These are phyloP conservation scores for Xylaria sp. DNA, from an alignment of 2,329 filamentous ascomycete species.

Conservation along the genomic window DNA sequence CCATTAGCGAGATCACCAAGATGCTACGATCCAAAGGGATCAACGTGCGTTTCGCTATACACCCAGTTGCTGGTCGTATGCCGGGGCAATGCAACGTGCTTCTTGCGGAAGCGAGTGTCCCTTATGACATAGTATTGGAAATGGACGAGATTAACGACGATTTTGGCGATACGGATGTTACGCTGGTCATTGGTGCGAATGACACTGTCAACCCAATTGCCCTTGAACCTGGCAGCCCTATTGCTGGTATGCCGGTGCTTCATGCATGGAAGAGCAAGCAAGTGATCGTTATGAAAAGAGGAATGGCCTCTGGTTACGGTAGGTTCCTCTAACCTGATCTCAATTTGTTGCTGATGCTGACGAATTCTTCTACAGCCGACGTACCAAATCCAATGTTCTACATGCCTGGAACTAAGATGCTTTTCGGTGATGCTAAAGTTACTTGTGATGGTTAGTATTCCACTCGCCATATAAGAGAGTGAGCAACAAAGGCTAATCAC, in stretches of 20 bases:
- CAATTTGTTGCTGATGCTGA: constrained; percentile 14
- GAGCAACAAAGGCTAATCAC: constrained; percentile 19
- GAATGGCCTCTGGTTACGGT: constrained; percentile 90
- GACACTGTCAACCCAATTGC: constrained; percentile 94
- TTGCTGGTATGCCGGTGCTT: constrained; percentile 92
- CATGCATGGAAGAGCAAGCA: constrained; percentile 96
- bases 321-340: constrained; percentile 43
- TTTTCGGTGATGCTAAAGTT: constrained; percentile 89
- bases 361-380: constrained; percentile 67
- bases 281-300: constrained; percentile 92
- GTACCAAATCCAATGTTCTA: constrained; percentile 95
- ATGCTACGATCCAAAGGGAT: constrained; percentile 79
- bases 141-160: constrained; percentile 98
- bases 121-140: constrained; percentile 91
- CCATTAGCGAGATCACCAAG: constrained; percentile 82
- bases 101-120: constrained; percentile 86
- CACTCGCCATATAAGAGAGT: constrained; percentile 13
- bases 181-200: constrained; percentile 90
- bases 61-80: constrained; percentile 91
- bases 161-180: constrained; percentile 85
- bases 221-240: constrained; percentile 82
- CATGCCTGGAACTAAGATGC: constrained; percentile 89
- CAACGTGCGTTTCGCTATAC: constrained; percentile 88
- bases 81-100: constrained; percentile 93
- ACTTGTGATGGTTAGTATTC: constrained; percentile 77